A percentile compares a stretch with the other conserved stretches of the same genome.
phyloP scores from a whole-genome alignment of 352 stramenopile species.

The Phytophthora constricta region DNA sequence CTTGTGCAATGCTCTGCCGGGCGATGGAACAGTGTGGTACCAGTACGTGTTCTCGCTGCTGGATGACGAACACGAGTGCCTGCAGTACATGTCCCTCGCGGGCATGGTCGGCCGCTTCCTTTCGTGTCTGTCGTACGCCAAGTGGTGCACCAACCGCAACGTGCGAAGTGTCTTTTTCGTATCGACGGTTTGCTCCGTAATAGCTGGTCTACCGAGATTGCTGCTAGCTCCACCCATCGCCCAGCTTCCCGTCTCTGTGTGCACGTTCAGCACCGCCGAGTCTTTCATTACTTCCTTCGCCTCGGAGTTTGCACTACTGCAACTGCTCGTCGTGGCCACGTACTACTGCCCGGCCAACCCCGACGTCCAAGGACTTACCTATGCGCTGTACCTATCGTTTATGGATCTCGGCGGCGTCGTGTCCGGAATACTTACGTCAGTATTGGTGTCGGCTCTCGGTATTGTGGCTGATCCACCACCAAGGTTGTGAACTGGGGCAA shows the following conservation, averaged over 20 bases:
- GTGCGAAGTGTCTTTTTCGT: constrained; percentile 80
- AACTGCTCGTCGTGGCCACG: constrained; percentile 84
- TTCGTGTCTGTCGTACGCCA: constrained; percentile 78
- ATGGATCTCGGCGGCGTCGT: constrained; percentile 88
- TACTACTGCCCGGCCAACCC: constrained; percentile 71
- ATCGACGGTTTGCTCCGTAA: constrained; percentile 70
- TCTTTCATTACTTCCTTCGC: constrained; percentile 84
- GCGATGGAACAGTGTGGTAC: constrained; percentile 77
- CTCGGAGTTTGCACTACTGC: constrained; percentile 79
- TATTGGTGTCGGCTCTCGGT: constrained; percentile 59
- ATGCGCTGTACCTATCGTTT: constrained; percentile 83
- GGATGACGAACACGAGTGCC: constrained; percentile 58
- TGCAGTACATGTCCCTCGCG: constrained; percentile 75
- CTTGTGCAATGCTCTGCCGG: constrained; percentile 72
- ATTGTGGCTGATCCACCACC: constrained; percentile 66
- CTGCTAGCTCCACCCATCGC: constrained; percentile 65
- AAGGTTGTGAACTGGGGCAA: constrained; percentile 65
- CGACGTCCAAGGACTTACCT: constrained; percentile 75
- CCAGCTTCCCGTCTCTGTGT: constrained; percentile 66
- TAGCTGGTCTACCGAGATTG: constrained; percentile 68
- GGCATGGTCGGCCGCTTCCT: constrained; percentile 76
- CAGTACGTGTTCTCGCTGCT: constrained; percentile 83
- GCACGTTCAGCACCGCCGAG: constrained; percentile 68
- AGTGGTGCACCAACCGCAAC: constrained; percentile 64
- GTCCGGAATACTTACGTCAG: constrained; percentile 65